Conservation (phyloP, 2,329 filamentous ascomycete genomes). For the Pyrenochaeta sp. region DNA sequence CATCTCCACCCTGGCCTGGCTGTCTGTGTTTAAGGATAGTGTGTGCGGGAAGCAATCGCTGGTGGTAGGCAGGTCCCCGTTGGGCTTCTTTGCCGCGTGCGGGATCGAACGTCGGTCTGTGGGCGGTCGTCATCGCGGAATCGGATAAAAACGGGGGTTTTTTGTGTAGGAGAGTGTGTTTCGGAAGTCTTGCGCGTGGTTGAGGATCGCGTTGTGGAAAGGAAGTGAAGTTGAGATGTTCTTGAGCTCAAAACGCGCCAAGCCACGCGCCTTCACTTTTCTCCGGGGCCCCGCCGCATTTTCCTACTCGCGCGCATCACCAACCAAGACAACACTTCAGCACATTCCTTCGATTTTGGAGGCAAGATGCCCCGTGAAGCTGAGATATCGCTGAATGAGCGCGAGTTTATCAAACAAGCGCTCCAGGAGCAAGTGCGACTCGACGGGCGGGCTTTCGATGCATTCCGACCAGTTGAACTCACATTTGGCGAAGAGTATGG, state of each 20-base stretch:
- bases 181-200: constrained; percentile 41
- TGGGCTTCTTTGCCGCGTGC: constrained; percentile 95
- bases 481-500: constrained; percentile 91
- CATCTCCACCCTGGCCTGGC: constrained; percentile 87
- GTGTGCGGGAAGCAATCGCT: constrained; percentile 91
- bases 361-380: constrained; percentile 86
- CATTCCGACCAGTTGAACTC: constrained; percentile 79
- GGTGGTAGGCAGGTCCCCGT: constrained; percentile 92
- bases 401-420: constrained; percentile 82
- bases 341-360: constrained; percentile 5
- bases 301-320: too few relatives aligned
- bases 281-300: constrained; percentile 37
- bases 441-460: constrained; percentile 82
- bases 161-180: too few relatives aligned
- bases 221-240: constrained; percentile 18
- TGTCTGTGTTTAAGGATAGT: constrained; percentile 84
- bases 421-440: constrained; percentile 81
- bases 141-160: too few relatives aligned
- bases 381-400: constrained; percentile 88
- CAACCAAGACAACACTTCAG: too few relatives aligned
- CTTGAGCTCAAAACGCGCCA: constrained; percentile 19
- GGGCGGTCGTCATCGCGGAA: constrained; percentile 62
- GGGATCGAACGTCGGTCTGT: constrained; percentile 95
- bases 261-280: constrained; percentile 20
- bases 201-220: constrained; percentile 7